Base-by-base conservation (phyloP, 352 stramenopile genomes). In the Sclerospora graminicola region DNA sequence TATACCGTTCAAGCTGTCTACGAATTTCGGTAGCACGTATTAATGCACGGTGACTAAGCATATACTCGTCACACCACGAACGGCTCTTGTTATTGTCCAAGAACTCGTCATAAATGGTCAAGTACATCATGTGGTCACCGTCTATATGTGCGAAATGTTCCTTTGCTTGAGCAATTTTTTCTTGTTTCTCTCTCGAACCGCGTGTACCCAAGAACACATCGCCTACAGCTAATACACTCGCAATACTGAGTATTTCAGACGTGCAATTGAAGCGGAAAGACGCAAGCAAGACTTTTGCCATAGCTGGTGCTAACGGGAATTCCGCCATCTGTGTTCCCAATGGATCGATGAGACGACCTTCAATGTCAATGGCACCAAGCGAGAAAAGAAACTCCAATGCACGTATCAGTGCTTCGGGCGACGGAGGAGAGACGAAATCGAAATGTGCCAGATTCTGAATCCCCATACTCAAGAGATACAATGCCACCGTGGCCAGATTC, bases 321-420 rank as follows among this genome's bases (percentile, higher is more conserved):
- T 98, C 90, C 29, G 79, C 83, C 92, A 99, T 98, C 26, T 95
- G 82, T 8, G 84, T 70, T 6, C 96, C 96, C 20, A 98, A 62
- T 13, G 73, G 60, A 16, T 91, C 79, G 0, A 84, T 50, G 5
- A 91, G 63, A 18, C 53, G 66, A 44, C 74, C 83, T 0, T 68
- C 44, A 1, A 66, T 51, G 30, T 81, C 56, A 21, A 91, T 75
- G 5, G 73, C 79, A 23, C 76, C 74, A 1, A 91, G 49, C 2
- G 74, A 81, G 41, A 76, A 88, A 41, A 89, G 31, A 14, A 85
- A 34, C 49, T 89, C 76, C 4, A 91, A 39, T 4, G 74, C 79
- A 5, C 75, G 74, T 29, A 86, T 79, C 2, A 89, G 47, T 3
- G 77, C 76, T 42, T 88, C 79, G 0, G 79, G 64, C 10, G 69